Evolutionary conservation across 768 basidiomycete species (phyloP).

Genomic region (Hysterangium stoloniferum): DNA sequence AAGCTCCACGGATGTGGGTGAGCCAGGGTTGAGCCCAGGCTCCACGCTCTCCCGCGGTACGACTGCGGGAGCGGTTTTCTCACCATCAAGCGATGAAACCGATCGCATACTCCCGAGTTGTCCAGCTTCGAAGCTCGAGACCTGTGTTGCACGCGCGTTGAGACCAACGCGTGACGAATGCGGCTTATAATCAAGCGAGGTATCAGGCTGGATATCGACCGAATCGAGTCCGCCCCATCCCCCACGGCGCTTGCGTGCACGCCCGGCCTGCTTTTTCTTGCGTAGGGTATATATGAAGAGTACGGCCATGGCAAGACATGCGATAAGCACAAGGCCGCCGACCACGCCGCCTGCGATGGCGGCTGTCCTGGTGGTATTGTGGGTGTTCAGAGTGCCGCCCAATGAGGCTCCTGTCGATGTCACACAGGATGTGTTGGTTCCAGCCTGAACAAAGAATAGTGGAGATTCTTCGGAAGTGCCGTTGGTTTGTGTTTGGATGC

Average conservation of each 20-base stretch:
- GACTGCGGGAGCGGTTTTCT: background rate
- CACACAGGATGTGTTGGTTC: conserved; percentile 31
- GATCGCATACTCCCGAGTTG: no score
- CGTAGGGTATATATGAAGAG: conserved; percentile 21
- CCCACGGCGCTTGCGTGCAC: conserved; percentile 25
- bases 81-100: background rate
- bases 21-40: conserved; percentile 11
- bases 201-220: conserved; percentile 14
- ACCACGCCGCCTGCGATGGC: conserved; percentile 47
- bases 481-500: background rate
- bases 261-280: conserved; percentile 19
- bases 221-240: conserved; percentile 15
- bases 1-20: background rate
- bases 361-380: conserved; percentile 20
- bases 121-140: no score
- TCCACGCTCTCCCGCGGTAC: no score
- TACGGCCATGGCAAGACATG: conserved; percentile 26
- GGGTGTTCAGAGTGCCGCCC: conserved; percentile 20
- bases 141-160: no score
- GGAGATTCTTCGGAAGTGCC: conserved; percentile 29
- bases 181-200: conserved; percentile 14
- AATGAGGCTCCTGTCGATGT: conserved; percentile 15
- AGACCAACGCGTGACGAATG: conserved; percentile 15
- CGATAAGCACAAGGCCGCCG: conserved; percentile 29
- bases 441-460: conserved; percentile 30